These are phyloP conservation scores for Stephania japonica DNA, from an alignment of 164 flowering plant species.

Conservation along the genomic window DNA sequence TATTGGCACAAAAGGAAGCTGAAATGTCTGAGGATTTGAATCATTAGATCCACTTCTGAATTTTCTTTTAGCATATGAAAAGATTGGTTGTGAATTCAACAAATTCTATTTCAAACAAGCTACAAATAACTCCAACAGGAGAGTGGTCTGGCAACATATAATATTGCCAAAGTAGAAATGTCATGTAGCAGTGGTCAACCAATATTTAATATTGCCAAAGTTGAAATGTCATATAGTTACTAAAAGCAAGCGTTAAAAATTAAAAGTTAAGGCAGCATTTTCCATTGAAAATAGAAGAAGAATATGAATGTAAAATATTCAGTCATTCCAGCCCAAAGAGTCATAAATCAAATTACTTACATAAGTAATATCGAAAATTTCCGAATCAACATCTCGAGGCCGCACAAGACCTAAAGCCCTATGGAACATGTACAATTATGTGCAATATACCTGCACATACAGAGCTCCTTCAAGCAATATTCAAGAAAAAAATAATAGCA, in stretches of 20 bases:
- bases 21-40: too few relatives aligned
- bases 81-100: neutral
- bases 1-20: neutral
- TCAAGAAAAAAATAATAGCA: neutral
- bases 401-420: conserved; percentile 93
- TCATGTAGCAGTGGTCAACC: neutral
- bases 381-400: conserved; percentile 86
- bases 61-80: too few relatives aligned
- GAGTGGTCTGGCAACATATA: neutral
- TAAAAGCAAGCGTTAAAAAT: neutral
- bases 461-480: neutral
- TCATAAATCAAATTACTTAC: conserved; percentile 41
- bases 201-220: neutral
- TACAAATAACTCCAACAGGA: neutral
- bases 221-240: neutral
- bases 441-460: conserved; percentile 77
- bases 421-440: conserved; percentile 85
- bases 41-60: neutral
- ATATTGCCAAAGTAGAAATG: neutral
- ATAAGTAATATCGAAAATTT: conserved; percentile 91
- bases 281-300: too few relatives aligned
- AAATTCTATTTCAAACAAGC: neutral
- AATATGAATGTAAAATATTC: too few relatives aligned
- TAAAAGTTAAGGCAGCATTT: too few relatives aligned
- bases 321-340: neutral